A percentile compares a stretch with the other conserved stretches of the same genome.
phyloP scores from a whole-genome alignment of 2,329 filamentous ascomycete genomes.

The Esteya vermicola region DNA sequence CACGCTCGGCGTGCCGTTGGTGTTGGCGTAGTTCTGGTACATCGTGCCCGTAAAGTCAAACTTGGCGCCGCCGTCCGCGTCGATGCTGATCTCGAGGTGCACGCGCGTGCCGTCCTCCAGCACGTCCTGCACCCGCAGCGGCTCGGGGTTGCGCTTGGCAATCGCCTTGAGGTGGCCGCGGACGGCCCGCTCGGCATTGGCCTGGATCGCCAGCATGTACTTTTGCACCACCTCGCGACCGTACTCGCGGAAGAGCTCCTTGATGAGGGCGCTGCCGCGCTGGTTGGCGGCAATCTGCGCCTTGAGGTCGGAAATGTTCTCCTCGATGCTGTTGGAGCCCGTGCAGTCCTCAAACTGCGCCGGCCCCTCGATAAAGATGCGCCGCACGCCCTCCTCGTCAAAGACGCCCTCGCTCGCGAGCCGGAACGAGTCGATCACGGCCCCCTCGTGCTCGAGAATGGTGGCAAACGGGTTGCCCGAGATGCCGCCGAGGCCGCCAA shows the following conservation, averaged over 20 bases:
- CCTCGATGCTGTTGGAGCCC: conserved; percentile 35
- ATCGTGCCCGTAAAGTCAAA: conserved; percentile 22
- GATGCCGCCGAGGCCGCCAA: conserved; percentile 37
- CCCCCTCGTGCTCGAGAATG: conserved; percentile 49
- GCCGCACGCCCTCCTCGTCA: conserved; percentile 51
- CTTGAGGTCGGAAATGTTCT: conserved; percentile 63
- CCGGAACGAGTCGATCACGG: conserved; percentile 50
- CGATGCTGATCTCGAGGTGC: conserved; percentile 16
- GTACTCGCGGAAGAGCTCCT: conserved; percentile 57
- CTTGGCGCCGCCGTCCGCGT: conserved; percentile 15
- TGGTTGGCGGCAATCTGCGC: conserved; percentile 64
- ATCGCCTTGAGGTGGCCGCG: conserved; percentile 52
- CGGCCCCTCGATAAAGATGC: conserved; percentile 51
- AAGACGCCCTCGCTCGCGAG: conserved; percentile 64
- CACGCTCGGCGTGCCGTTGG: conserved; percentile 5
- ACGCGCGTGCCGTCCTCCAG: conserved; percentile 24
- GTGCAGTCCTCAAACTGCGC: conserved; percentile 53
- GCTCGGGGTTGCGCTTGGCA: conserved; percentile 35
- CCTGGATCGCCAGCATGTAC: conserved; percentile 67
- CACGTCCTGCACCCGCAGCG: conserved; percentile 19
- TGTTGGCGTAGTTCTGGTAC: conserved; percentile 13
- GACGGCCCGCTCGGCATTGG: conserved; percentile 63
- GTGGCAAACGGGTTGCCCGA: conserved; percentile 68
- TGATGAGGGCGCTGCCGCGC: conserved; percentile 60
- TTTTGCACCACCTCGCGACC: conserved; percentile 15